phyloP scores from a whole-genome alignment of 2,329 filamentous ascomycete genomes.

The Colletotrichum melonis region DNA sequence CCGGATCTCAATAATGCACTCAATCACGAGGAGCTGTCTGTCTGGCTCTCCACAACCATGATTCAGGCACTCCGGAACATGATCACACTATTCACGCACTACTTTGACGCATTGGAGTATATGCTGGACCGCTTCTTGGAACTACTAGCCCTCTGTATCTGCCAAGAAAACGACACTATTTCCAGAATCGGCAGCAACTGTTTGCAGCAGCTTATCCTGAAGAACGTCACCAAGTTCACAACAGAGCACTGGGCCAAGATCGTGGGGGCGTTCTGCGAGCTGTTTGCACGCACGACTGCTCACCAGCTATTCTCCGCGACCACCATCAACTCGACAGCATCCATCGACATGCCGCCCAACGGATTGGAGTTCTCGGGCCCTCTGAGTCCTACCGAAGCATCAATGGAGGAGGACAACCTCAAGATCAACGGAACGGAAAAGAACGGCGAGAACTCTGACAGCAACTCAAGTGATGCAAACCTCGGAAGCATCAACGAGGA shows the following conservation, averaged over 20 bases:
- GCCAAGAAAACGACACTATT: conserved; percentile 98
- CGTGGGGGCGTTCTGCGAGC: conserved; percentile 92
- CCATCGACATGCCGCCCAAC: conserved; percentile 63
- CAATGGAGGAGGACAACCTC: conserved; percentile 66
- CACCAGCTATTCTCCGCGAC: conserved; percentile 94
- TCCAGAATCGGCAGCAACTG: conserved; percentile 98
- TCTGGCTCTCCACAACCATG: conserved; percentile 99
- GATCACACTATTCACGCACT: conserved; percentile 98
- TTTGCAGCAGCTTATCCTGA: conserved; percentile 93
- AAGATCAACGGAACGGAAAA: conserved; percentile 69
- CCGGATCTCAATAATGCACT: conserved; percentile 96
- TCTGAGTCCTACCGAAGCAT: conserved; percentile 53
- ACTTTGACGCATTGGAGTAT: conserved; percentile 94
- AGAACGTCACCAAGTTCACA: conserved; percentile 94
- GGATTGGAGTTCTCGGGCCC: conserved; percentile 62
- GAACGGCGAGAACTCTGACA: conserved; percentile 46
- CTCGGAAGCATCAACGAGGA: conserved; percentile 48
- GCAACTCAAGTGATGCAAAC: conserved; percentile 46
- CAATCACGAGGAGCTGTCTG: conserved; percentile 95
- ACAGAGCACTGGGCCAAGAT: conserved; percentile 93
- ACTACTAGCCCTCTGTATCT: conserved; percentile 93
- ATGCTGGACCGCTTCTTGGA: conserved; percentile 99
- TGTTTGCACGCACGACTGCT: conserved; percentile 95
- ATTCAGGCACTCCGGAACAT: conserved; percentile 98
- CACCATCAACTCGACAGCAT: conserved; percentile 64